phyloP scores from a whole-genome alignment of 495 filamentous ascomycete species.

The Xylaria acuta region DNA sequence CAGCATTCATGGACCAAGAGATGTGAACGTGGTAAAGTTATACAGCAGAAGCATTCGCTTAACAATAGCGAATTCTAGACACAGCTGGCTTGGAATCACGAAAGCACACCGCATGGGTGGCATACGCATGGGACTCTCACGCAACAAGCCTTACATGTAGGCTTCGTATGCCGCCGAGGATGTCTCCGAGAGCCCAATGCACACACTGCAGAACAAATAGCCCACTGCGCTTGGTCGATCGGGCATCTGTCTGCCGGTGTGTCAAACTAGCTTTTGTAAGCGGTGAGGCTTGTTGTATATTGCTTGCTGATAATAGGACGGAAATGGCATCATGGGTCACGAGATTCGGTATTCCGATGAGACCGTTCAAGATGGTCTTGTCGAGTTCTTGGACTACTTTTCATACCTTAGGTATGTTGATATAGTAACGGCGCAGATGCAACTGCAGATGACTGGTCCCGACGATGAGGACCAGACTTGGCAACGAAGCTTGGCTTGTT shows the following conservation, averaged over 20 bases:
- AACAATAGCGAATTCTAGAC: neutral
- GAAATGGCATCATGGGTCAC: conserved; percentile 4
- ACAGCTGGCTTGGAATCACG: conserved; percentile 3
- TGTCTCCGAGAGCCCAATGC: neutral
- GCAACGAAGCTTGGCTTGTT: conserved; percentile 23
- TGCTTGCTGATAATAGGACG: conserved; percentile 17
- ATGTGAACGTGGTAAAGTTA: conserved; percentile 11
- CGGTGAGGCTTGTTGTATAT: neutral
- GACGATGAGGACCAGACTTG: conserved; percentile 20
- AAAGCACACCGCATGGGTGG: conserved; percentile 5
- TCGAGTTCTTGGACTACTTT: neutral
- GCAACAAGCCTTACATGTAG: conserved; percentile 7
- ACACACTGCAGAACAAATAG: conserved; percentile 3
- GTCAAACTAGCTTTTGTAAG: neutral
- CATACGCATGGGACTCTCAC: conserved; percentile 11
- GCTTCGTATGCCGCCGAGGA: conserved; percentile 14
- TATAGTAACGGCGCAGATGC: conserved; percentile 12
- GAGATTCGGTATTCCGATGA: neutral
- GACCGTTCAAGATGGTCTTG: neutral
- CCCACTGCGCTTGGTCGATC: neutral
- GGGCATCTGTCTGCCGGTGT: neutral
- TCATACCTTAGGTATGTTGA: conserved; percentile 1
- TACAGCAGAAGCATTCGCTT: conserved; percentile 6
- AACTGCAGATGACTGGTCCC: conserved; percentile 13
- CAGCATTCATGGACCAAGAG: neutral